phyloP scores from a whole-genome alignment of 306 rosid genomes.

The Pueraria montana region DNA sequence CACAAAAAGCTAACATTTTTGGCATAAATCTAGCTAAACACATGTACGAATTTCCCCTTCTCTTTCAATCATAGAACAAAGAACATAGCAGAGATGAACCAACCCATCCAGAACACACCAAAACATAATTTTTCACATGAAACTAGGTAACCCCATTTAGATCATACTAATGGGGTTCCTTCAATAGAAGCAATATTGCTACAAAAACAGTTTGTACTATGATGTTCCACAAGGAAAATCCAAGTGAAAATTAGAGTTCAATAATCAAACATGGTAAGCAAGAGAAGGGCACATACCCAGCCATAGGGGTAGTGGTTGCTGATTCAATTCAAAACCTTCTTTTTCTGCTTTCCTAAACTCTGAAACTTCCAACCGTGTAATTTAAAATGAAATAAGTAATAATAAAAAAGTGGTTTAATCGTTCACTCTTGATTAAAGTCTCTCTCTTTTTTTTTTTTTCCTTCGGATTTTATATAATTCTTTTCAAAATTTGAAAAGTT shows the following conservation, averaged over 20 bases:
- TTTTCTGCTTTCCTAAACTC: not conserved
- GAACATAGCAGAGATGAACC: constrained; percentile 3
- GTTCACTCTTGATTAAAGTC: not conserved
- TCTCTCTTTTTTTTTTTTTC: not conserved
- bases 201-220: not conserved
- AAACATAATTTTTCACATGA: constrained; percentile 22
- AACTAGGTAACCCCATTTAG: constrained; percentile 25
- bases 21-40: constrained; percentile 1
- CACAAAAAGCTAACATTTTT: constrained; percentile 30
- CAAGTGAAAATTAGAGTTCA: not conserved
- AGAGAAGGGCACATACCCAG: constrained; percentile 61
- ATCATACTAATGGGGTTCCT: constrained; percentile 9
- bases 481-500: constrained; percentile 6
- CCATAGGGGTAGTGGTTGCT: constrained; percentile 54
- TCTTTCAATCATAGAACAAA: constrained; percentile 25
- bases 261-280: constrained; percentile 4
- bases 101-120: constrained; percentile 19
- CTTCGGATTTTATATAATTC: not conserved
- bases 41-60: not conserved
- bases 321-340: constrained; percentile 31
- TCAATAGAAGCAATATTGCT: not conserved
- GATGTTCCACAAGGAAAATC: constrained; percentile 3
- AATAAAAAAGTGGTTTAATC: not conserved
- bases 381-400: not conserved
- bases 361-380: constrained; percentile 1